A percentile compares a stretch with the other conserved stretches of the same genome.
phyloP scores from a whole-genome alignment of 768 basidiomycete genomes.

The Tephrocybe sp. region DNA sequence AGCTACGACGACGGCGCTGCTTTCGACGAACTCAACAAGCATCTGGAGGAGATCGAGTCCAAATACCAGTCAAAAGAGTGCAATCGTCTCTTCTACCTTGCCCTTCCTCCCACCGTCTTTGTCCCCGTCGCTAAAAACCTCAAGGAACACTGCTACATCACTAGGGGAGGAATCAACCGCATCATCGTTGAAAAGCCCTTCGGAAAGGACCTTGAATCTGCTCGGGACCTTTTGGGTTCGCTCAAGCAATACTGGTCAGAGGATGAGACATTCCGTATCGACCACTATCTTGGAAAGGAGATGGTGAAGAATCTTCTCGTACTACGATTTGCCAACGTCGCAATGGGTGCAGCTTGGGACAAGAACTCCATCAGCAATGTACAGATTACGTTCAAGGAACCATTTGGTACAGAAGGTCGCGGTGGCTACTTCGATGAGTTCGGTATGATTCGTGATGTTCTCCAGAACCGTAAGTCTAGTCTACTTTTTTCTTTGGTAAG shows the following conservation, averaged over 20 bases:
- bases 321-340: conserved; percentile 91
- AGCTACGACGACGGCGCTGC: conserved; percentile 82
- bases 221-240: conserved; percentile 68
- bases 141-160: conserved; percentile 75
- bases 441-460: conserved; percentile 95
- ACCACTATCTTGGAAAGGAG: conserved; percentile 99
- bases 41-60: conserved; percentile 76
- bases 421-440: conserved; percentile 99
- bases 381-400: conserved; percentile 99
- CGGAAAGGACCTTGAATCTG: conserved; percentile 89
- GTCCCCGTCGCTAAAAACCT: conserved; percentile 81
- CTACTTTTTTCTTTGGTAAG: conserved; percentile 2
- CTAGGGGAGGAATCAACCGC: conserved; percentile 72
- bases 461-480: conserved; percentile 90
- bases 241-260: conserved; percentile 90
- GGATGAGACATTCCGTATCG: conserved; percentile 98
- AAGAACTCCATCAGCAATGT: conserved; percentile 95
- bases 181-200: conserved; percentile 99
- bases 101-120: conserved; percentile 96
- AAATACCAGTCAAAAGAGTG: conserved; percentile 57
- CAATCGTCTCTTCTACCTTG: conserved; percentile 95
- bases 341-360: conserved; percentile 88
- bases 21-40: conserved; percentile 74
- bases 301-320: conserved; percentile 99
- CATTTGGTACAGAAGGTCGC: conserved; percentile 98